These are phyloP conservation scores for Paramecium caudatum DNA, from an alignment of 73 alveolate genomes.

Conservation along the genomic window DNA sequence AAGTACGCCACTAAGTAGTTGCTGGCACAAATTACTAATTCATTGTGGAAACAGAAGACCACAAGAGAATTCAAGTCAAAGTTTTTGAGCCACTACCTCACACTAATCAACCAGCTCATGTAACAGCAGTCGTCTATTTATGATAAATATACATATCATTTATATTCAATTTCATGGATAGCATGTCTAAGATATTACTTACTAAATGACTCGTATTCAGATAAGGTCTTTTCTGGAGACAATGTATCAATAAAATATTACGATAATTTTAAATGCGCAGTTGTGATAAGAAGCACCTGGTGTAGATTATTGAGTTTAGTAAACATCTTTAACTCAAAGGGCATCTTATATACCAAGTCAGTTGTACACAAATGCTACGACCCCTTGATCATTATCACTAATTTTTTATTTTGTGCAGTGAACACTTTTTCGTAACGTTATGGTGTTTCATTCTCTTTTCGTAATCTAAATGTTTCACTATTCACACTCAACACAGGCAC, in stretches of 20 bases:
- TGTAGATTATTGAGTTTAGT: background rate
- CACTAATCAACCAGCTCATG: conserved; percentile 4
- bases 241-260: background rate
- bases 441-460: conserved; percentile 62
- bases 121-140: conserved; percentile 20
- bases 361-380: conserved; percentile 36
- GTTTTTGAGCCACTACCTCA: conserved; percentile 52
- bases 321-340: conserved; percentile 51
- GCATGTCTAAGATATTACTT: background rate
- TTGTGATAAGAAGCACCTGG: background rate
- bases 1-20: background rate
- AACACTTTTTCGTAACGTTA: conserved; percentile 3
- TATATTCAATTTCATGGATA: conserved; percentile 52
- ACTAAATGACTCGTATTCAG: background rate
- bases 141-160: conserved; percentile 40
- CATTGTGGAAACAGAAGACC: background rate
- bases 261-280: conserved; percentile 22
- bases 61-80: conserved; percentile 13
- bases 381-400: conserved; percentile 42
- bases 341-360: conserved; percentile 19
- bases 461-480: conserved; percentile 15
- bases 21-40: conserved; percentile 48
- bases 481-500: conserved; percentile 21
- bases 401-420: background rate
- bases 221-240: background rate